Evolutionary conservation across 176 grass and related monocot species (phyloP), one percentile per base, ranked within the genome.

Genomic region (Cymbopogon citratus): DNA sequence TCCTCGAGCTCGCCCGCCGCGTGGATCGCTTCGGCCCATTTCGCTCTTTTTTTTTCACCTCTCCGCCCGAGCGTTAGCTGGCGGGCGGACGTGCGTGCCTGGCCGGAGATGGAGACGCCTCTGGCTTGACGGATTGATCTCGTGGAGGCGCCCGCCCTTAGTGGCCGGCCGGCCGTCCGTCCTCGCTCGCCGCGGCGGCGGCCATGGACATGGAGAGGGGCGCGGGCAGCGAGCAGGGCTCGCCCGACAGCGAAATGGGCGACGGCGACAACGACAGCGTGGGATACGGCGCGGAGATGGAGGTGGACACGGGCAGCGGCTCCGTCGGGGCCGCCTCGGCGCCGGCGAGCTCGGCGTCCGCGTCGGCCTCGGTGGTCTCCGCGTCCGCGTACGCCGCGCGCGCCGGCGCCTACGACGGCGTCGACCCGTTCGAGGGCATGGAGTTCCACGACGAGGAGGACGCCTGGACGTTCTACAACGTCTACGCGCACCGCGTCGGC

Each of bases 371-470:
- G 48, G 72, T 28, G 48, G 72, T 28, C 40, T 79, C 61, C 60
- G 76, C 48, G 13, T 61, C 79, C 5, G 78, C 79, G 13, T 90
- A 85, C 88, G 82, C 85, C 27, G 73, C 69, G 9, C 82, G 81
- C 12, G 73, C 81, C n/a, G 74, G 86, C 45, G 78, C 52, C 26
- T 80, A 90, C 74, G 79, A 86, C 12, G 80, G 83, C 12, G 72
- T 87, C 3, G 89, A 94, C 87, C 92, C 92, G 0, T 86, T 78
- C 82, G 80, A 87, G 83, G 92, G 89, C 74, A 94, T 94, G 92
- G 89, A 91, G 80, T 94, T 94, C 80, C 77, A 89, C 49, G 78
- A 90, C 44, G 92, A 91, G 81, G 83, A 89, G 76, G 92, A 91
- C 46, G 92, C 86, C 1, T 88, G 87, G 76, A 80, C 81, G 54